A percentile compares a stretch with the other conserved stretches of the same genome.
Conservation (phyloP, 345 rosid genomes). For the Cochlearia excelsa region DNA sequence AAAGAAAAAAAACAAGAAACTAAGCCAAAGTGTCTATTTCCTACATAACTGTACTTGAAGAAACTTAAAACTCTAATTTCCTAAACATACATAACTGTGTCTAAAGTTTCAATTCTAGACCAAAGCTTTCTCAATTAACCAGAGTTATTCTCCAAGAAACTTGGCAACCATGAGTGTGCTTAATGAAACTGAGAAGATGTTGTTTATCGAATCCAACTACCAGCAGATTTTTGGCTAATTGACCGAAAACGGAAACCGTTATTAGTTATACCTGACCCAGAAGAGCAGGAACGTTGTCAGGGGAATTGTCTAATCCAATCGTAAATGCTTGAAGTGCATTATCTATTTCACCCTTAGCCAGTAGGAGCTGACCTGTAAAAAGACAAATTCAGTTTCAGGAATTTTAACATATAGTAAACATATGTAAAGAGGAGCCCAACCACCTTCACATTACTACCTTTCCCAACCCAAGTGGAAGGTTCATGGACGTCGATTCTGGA, state of each 20-base stretch:
- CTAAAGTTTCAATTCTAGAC: background rate
- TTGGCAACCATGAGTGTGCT: no score
- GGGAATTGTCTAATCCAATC: conserved; percentile 71
- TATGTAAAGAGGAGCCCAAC: background rate
- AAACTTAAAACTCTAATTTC: conserved; percentile 5
- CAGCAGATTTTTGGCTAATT: background rate
- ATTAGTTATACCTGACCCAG: conserved; percentile 75
- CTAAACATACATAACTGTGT: background rate
- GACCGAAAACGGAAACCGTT: background rate
- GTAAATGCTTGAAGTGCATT: conserved; percentile 90
- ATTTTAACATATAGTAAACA: conserved; percentile 14
- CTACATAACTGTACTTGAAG: background rate
- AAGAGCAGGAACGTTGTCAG: conserved; percentile 89
- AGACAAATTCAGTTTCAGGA: conserved; percentile 15
- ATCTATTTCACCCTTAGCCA: conserved; percentile 90
- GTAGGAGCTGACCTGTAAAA: conserved; percentile 83
- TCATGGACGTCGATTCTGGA: conserved; percentile 97
- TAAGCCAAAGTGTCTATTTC: no score
- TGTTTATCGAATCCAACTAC: background rate
- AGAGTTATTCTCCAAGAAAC: background rate
- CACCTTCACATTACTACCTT: conserved; percentile 49
- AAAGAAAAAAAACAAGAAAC: no score
- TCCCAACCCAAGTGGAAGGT: conserved; percentile 98
- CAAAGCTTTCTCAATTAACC: conserved; percentile 12
- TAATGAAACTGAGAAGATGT: background rate